phyloP scores from a whole-genome alignment of 805 yeast genomes.

The Millerozyma miso region DNA sequence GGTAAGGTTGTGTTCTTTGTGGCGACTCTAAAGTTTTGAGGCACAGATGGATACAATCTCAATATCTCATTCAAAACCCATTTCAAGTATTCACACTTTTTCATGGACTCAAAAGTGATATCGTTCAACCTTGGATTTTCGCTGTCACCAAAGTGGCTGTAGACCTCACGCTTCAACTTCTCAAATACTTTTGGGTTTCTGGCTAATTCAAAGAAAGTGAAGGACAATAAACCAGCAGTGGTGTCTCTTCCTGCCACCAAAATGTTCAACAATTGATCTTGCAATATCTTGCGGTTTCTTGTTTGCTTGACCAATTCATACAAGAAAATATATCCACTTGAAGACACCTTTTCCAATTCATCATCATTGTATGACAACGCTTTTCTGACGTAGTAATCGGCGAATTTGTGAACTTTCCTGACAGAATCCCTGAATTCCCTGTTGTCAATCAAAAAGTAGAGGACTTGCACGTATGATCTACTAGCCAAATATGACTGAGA shows the following conservation, averaged over 20 bases:
- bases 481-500: slow-evolving; percentile 29
- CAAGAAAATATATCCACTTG: slow-evolving; percentile 31
- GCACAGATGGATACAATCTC: slow-evolving; percentile 33
- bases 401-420: slow-evolving; percentile 27
- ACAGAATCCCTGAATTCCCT: slow-evolving; percentile 30
- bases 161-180: slow-evolving; percentile 24
- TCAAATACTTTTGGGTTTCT: slow-evolving; percentile 26
- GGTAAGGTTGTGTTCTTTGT: slow-evolving; percentile 31
- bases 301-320: slow-evolving; percentile 37
- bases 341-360: slow-evolving; percentile 25
- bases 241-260: slow-evolving; percentile 38
- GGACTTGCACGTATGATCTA: slow-evolving; percentile 28
- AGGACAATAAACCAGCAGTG: slow-evolving; percentile 30
- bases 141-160: slow-evolving; percentile 21
- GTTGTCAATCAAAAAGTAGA: slow-evolving; percentile 25
- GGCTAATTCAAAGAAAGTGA: slow-evolving; percentile 27
- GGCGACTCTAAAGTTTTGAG: slow-evolving; percentile 28
- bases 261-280: slow-evolving; percentile 36
- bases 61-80: slow-evolving; percentile 27
- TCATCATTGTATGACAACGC: slow-evolving; percentile 25
- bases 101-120: slow-evolving; percentile 30
- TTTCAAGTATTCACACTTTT: slow-evolving; percentile 29
- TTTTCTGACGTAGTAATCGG: slow-evolving; percentile 25
- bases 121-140: slow-evolving; percentile 16
- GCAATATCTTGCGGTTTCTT: slow-evolving; percentile 29